Evolutionary conservation across 1,284 basidiomycete genomes (phyloP), one percentile per base, ranked within the genome.

Genomic region (Trichosporon asahii): DNA sequence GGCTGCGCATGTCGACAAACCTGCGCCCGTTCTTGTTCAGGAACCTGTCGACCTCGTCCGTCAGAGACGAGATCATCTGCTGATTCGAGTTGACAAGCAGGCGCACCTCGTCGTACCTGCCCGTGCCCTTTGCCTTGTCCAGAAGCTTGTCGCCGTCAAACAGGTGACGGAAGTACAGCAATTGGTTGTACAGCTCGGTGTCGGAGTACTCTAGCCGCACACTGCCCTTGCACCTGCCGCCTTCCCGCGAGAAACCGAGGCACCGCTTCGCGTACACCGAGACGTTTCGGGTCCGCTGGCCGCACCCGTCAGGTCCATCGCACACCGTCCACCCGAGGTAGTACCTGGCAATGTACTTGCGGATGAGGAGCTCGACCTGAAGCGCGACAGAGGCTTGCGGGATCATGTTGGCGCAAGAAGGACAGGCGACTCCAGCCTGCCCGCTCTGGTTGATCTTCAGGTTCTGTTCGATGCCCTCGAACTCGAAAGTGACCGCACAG

Each of bases 311-410:
- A 14, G 65, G 64, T 74, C 98, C 96, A 75, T 93, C 88, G 83
- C 97, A 99, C 12, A 92, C 85, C 0, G 89, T 90, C 91, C 92
- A 95, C 6, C 90, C 90, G 76, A 96, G 89, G 80, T 99, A 99
- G 84, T 96, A 98, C 75, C 86, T 88, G 3, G 86, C 84, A 66
- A 99, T 91, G 74, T 89, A 88, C 1, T 86, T 83, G 2, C 95
- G 89, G 68, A 98, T 92, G 75, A 94, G 91, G 0, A 88, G 84
- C 80, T 98, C 95, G 21, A 99, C 87, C 82, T 98, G 97, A 25
- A 90, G 85, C 69, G 90, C 89, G 57, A 98, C 80, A 72, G 91
- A 92, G 0, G 89, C 87, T 0, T 83, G 72, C 15, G 85, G 84
- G 8, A 95, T 79, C 0, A 82, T 73, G 0, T 85, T 82, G 18